Evolutionary conservation across 441 rosid genomes (phyloP), one percentile per base, ranked within the genome.

Genomic region (Populus hybrid): DNA sequence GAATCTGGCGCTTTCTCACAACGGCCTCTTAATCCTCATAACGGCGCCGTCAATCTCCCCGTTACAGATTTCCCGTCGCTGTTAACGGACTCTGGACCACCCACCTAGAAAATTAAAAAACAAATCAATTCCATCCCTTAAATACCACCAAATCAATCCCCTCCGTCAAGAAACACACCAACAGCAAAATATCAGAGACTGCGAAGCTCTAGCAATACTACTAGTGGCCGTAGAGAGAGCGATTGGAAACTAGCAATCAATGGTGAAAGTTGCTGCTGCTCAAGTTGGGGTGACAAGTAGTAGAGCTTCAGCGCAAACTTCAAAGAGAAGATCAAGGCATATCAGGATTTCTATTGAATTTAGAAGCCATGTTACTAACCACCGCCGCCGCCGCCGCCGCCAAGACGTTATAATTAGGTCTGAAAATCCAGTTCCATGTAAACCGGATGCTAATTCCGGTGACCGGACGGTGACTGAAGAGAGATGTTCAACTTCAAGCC

Each of bases 31-130:
- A 64, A 79, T 79, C 77, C n/a, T 24, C 32, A 86, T 83, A 88
- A 93, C 90, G 91, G 93, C 94, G 96, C 96, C 97, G 96, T 93
- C 97, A 87, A 82, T 78, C 73, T 79, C 76, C 79, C 88, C 89
- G 89, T 92, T 79, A 74, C 84, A 81, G 84, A 91, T 87, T 87
- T 88, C 91, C 91, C 89, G 86, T 90, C 88, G 70, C 79, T 78
- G 80, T 82, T 83, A 82, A 81, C 81, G 79, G 85, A 84, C 83
- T 70, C 76, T 85, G 94, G 89, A 88, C 87, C 93, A 87, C 90
- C 34, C 32, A 30, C 32, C 32, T 30, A 30, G 32, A 30, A 30
- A 30, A 9, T 38, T 38, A 30, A 30, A 30, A 30, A 30, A 30
- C 14, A 3, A 12, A 14, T 14, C 32, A 30, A 30, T 30, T 30